These are phyloP conservation scores for grape (Vitis vinifera) DNA, from an alignment of 164 flowering plant species.

Conservation along the genomic window ASM3070453v1 NC_081805.1:24387001-24387500, in stretches of 20 bases:
- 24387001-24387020: constrained; percentile 96
- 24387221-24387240: constrained; percentile 51
- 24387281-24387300: constrained; percentile 22
- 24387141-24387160: constrained; percentile 84
- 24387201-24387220: constrained; percentile 68
- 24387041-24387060: constrained; percentile 78
- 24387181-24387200: constrained; percentile 66
- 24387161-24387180: constrained; percentile 72
- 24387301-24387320: constrained; percentile 50
- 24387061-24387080: constrained; percentile 94
- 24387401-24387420: constrained; percentile 25
- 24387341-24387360: constrained; percentile 32
- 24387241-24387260: constrained; percentile 32
- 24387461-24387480: constrained; percentile 69
- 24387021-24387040: constrained; percentile 81
- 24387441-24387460: constrained; percentile 81
- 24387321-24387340: constrained; percentile 25
- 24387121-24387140: constrained; percentile 78
- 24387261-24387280: constrained; percentile 13
- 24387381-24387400: constrained; percentile 16
- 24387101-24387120: constrained; percentile 75
- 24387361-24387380: constrained; percentile 23
- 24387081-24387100: constrained; percentile 93
- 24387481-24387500: constrained; percentile 29
- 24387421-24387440: constrained; percentile 60